Base-by-base conservation (phyloP, 2,329 filamentous ascomycete species). In the Fusarium lyarnte region DNA sequence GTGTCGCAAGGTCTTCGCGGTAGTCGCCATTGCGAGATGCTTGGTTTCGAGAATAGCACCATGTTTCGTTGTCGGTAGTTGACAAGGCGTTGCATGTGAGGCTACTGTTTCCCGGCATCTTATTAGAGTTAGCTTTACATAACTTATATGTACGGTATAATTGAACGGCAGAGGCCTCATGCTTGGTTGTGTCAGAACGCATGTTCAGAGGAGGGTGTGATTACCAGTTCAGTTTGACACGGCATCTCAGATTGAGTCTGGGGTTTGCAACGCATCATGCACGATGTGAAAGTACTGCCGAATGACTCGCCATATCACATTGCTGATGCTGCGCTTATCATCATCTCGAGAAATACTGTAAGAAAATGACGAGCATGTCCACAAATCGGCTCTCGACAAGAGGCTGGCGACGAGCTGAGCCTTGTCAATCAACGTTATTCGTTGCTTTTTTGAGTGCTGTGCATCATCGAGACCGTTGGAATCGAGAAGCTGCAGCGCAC, bases 401-500 rank as follows among this genome's bases (percentile, higher is more conserved):
- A 46, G 49, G 39, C 36, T 53, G 59, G 39, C 42, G 68, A 61
- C 66, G 62, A 61, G 64, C 64, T 64, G 51, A 63, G 55, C 42
- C 39, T 63, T 46, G 51, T 42, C 39, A 55, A 52, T 38, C 39
- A 47, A 55, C 17, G 38, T 51, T 65, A 46, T 52, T 62, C 46
- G 62, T 68, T 73, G 65, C 71, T 68, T 71, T 73, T 73, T 73
- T 47, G 69, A 70, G 75, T 69, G 47, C 52, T 58, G 63, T 76
- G 73, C 72, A 76, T 73, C 62, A 69, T 64, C 64, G 64, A 58
- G 61, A 55, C 75, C 73, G 72, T 76, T 77, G 66, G 69, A 69
- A 71, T 75, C 75, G 70, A 74, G 58, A 63, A 59, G 63, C 73
- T 76, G 75, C 75, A 76, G 72, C 72, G 59, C 66, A 66, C 41